Evolutionary conservation across 1,139 yeast species (phyloP), one percentile per base, ranked within the genome.

Genomic region (Debaryomyces coudertii): DNA sequence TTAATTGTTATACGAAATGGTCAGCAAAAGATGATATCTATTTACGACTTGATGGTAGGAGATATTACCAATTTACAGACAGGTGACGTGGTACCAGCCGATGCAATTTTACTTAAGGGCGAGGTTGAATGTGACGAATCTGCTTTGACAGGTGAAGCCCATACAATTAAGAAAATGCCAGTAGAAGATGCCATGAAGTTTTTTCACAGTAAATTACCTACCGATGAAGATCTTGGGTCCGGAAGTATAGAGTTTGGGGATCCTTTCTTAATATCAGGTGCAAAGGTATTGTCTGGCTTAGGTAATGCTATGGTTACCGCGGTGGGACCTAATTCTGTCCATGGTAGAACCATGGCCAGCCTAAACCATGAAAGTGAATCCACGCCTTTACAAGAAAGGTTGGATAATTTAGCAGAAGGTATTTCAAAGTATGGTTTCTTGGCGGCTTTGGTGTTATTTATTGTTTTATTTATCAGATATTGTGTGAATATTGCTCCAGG

Each of bases 71-170:
- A 77, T 47, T 69, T 93, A 43, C 96, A 90, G 65, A 95, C 99
- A 3, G 99, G 99, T 51, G 99, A 95, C 60, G 83, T 93, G 47
- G 73, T 93, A 2, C 96, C 99, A 0, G 95, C 93, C 1, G 99
- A 93, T 65, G 83, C 90, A 35, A 71, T 93, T 9, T 66, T 93
- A 50, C 70, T 90, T n/a, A 66, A 71, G 16, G 97, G 98, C 11
- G 82, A 79, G 47, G 80, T 95, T 53, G 93, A 88, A 58, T 86
- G 95, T 65, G 99, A 93, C 63, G 99, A 93, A 68, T 83, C 93
- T 40, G 83, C 96, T 0, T 78, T 93, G 36, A 92, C 98, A 3
- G 99, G 99, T 58, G 99, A 93, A 69, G 84, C 96, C 1, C 83
- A 85, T 48, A 86, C 96, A 2, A 79, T 93, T 49, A 78, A 75